These are phyloP conservation scores for Ophiostoma himal-ulmi DNA, from an alignment of 2,329 filamentous ascomycete genomes.

Conservation along the genomic window DNA sequence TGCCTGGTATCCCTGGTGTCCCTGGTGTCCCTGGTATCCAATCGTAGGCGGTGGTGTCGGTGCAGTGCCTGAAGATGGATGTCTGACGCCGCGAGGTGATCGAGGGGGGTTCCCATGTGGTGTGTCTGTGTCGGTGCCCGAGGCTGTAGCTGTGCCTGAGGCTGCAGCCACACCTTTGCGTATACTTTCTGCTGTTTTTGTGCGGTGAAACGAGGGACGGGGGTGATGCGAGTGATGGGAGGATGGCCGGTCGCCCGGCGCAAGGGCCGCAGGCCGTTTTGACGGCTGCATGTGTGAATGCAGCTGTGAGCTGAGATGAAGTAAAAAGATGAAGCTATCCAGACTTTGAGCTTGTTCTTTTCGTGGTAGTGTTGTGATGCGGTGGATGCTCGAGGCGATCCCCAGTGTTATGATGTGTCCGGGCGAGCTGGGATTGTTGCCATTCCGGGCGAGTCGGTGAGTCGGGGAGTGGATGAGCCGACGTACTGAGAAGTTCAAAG, in stretches of 20 bases:
- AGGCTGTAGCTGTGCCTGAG: not conserved
- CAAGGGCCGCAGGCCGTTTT: not conserved
- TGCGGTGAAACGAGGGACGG: not conserved
- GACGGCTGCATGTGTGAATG: slow-evolving; percentile 8
- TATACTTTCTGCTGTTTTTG: slow-evolving; percentile 3
- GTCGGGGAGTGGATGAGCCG: not conserved
- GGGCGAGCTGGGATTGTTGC: not conserved
- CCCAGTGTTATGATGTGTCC: not conserved
- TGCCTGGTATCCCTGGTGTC: not conserved
- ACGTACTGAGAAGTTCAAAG: not conserved
- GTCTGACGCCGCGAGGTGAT: not conserved
- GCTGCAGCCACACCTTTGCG: not conserved
- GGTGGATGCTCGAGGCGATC: not conserved
- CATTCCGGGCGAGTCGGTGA: not conserved
- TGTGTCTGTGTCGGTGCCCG: not conserved
- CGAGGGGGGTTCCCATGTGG: not conserved
- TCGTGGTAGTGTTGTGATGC: not conserved
- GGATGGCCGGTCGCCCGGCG: slow-evolving; percentile 1
- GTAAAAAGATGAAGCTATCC: not conserved
- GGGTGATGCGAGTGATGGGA: not conserved
- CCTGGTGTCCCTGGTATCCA: slow-evolving; percentile 4
- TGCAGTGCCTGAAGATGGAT: not conserved
- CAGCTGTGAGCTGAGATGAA: not conserved
- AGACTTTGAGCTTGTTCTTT: not conserved
- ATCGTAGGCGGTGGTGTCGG: not conserved